Evolutionary conservation across 352 stramenopile species (phyloP), one percentile per base, ranked within the genome.

Genomic region (Peronospora farinosa): DNA sequence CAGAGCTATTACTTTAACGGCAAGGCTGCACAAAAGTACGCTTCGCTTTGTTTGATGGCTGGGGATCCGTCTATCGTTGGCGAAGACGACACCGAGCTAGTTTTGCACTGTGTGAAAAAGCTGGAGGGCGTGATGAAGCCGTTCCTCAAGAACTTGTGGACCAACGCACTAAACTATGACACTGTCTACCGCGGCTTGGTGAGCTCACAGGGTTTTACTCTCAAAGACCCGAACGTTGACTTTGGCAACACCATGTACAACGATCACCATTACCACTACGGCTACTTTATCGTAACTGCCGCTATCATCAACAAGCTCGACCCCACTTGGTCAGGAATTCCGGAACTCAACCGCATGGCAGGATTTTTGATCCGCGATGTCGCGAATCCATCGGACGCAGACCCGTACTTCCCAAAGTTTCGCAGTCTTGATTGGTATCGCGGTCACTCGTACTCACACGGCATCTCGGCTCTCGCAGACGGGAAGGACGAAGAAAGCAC

Each of bases 221-320:
- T 61, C 0, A 48, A 72, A 13, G 54, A 78, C 41, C 16, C 57
- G 33, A 72, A 73, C 46, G 64, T 69, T 11, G 70, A 80, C 47
- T 80, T 80, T 40, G 70, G 69, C 35, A 77, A 77, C 62, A 62
- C 67, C 50, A 69, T 77, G 64, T 77, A 77, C 64, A 77, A 77
- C 47, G 68, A 78, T 47, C 68, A 78, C 49, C 68, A 78, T 46
- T 78, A 67, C 46, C 68, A 78, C 39, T 78, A 72, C 49, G 68
- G 68, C 47, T 78, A 78, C 63, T 78, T 44, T 44, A 49, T 78
- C 1, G 52, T 65, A 40, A 66, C 65, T 2, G 60, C 57, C 25
- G 65, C 67, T 16, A 65, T 72, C 32, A 40, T 77, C 15, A 75
- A 75, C 56, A 63, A 72, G 40, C 51, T 78, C 10, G 61, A 74